Evolutionary conservation across 176 grass and related monocot genomes (phyloP).

Genomic region (Secale cereale): DNA sequence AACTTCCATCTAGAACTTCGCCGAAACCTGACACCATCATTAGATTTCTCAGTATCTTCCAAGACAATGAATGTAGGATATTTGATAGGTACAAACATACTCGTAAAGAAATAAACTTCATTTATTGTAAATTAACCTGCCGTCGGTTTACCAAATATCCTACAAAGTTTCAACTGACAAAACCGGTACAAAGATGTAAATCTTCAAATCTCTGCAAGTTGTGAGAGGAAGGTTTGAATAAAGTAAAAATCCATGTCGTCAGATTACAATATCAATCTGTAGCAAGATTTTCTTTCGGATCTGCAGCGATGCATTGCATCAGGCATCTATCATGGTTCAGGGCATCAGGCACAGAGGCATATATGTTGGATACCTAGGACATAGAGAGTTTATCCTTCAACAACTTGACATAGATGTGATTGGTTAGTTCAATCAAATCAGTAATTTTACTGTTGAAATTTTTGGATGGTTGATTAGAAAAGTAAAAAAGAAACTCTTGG

Average conservation of each 20-base stretch:
- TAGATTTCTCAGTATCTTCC: not conserved
- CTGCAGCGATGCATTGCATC: not conserved
- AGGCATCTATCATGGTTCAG: constrained; percentile 7
- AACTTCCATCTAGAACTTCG: not conserved
- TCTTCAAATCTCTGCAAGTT: not conserved
- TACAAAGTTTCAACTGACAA: not conserved
- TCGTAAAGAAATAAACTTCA: not conserved
- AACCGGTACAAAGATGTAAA: not conserved
- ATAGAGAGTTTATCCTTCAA: constrained; percentile 1
- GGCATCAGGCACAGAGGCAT: constrained; percentile 16
- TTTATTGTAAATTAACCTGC: not conserved
- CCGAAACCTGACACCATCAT: not conserved
- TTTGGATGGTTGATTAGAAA: not conserved
- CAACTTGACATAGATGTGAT: not conserved
- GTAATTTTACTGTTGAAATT: not conserved
- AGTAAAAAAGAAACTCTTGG: not conserved
- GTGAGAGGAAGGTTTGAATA: not conserved
- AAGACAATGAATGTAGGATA: not conserved
- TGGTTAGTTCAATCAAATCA: not conserved
- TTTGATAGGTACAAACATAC: not conserved
- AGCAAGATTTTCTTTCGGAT: not conserved
- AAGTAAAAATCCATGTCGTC: not conserved
- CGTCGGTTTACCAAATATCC: not conserved
- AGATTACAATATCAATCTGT: not conserved
- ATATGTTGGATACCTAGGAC: not conserved